Evolutionary conservation across 176 grass and related monocot genomes (phyloP).

Genomic region (Aegilops tauschii): DNA sequence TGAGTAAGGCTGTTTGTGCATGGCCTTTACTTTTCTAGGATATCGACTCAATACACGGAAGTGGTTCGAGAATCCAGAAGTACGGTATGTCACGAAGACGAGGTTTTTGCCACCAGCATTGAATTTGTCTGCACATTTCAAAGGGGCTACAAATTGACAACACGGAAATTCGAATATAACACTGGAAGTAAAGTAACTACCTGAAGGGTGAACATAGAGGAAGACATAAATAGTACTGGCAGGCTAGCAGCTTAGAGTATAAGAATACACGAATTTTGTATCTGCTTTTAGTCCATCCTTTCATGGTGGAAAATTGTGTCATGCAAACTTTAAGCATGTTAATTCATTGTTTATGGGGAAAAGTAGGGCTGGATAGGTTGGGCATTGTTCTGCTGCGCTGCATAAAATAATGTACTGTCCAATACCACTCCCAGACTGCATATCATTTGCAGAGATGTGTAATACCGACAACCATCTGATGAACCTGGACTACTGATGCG

Average conservation of each 20-base stretch:
- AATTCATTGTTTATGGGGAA: neutral
- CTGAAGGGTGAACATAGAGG: neutral
- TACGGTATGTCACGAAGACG: neutral
- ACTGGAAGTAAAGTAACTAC: neutral
- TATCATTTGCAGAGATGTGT: neutral
- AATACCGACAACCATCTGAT: neutral
- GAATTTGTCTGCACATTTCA: neutral
- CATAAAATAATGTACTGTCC: neutral
- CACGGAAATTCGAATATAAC: neutral
- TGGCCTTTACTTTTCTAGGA: neutral
- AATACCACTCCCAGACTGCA: neutral
- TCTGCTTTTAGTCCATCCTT: neutral
- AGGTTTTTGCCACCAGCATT: neutral
- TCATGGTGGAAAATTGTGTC: neutral
- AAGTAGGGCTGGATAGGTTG: neutral
- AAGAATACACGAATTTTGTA: neutral
- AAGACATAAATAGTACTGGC: neutral
- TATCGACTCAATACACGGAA: neutral
- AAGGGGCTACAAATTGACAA: neutral
- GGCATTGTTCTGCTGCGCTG: neutral
- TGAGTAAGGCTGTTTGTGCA: neutral
- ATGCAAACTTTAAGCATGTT: neutral
- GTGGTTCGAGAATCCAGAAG: neutral
- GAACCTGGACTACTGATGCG: neutral
- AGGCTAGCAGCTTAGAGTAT: neutral